Evolutionary conservation across 805 yeast species (phyloP), one percentile per base, ranked within the genome.

Genomic region (Candida bentonensis): DNA sequence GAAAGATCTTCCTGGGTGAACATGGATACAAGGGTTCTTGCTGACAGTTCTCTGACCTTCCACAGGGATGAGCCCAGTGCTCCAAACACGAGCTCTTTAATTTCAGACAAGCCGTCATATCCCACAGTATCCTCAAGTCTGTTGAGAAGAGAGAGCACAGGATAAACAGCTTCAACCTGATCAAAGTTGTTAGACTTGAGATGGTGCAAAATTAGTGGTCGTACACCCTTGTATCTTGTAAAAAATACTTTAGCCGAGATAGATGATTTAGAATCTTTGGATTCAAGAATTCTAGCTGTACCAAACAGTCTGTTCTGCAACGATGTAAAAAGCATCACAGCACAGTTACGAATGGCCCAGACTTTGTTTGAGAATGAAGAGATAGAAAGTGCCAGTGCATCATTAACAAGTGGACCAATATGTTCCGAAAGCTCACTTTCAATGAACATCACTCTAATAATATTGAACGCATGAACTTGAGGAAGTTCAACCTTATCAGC

Each of bases 261-360:
- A 0, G 55, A 44, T 0, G 49, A 43, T 3, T 44, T 51, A 5
- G 45, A 46, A 58, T 71, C 9, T 43, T 42, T 26, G 15, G 39
- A 36, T 13, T 36, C 41, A 20, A 56, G 50, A 2, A 45, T 52
- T 15, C 63, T 64, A 11, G 58, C 48, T 44, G 70, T 73, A 1
- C 94, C 94, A 61, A 89, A 88, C 3, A 92, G 56, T 47, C 89
- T 70, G 47, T 79, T 81, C 54, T 85, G 92, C 36, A 89, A 61
- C 0, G 95, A 78, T 0, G 94, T 79, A 58, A 87, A 89, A 34
- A 89, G 67, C 97, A 89, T 92, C 17, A 88, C 82, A 0, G 95
- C 86, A 60, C 96, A 85, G 58, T 89, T 89, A 56, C 95, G 70
- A 22, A 89, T 72, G 0, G 95, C 78, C 97, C 97, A 89, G 21